These are phyloP conservation scores for Biancaea sappan DNA, from an alignment of 306 rosid species.

Conservation along the genomic window DNA sequence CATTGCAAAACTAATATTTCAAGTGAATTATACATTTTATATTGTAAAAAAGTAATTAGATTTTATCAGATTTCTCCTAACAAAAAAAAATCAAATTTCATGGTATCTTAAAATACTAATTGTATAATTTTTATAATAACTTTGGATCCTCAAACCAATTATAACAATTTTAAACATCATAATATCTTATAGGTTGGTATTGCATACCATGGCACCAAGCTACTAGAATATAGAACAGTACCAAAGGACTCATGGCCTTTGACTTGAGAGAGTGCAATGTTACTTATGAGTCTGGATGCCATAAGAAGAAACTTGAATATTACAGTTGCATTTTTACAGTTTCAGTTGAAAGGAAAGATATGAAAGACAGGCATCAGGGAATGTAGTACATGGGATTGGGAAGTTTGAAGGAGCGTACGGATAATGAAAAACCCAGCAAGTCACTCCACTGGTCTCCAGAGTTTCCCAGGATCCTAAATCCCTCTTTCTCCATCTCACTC, in stretches of 20 bases:
- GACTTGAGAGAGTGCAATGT: neutral
- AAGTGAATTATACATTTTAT: no score
- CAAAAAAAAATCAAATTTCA: no score
- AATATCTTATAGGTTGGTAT: neutral
- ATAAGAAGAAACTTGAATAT: conserved; percentile 12
- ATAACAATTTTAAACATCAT: neutral
- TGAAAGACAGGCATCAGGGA: conserved; percentile 35
- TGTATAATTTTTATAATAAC: no score
- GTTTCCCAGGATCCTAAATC: conserved; percentile 78
- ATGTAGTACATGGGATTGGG: conserved; percentile 97
- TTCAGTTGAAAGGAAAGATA: conserved; percentile 16
- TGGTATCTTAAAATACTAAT: no score
- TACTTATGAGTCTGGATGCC: conserved; percentile 4
- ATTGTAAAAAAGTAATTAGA: no score
- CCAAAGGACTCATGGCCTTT: no score
- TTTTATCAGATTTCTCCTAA: no score
- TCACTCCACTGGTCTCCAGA: conserved; percentile 99
- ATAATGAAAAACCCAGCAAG: conserved; percentile 61
- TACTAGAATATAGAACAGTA: no score
- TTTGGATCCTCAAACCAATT: no score
- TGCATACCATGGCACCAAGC: neutral
- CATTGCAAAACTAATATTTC: no score
- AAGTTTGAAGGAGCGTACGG: conserved; percentile 85
- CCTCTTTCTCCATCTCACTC: conserved; percentile 74
- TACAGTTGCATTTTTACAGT: conserved; percentile 31